Base-by-base conservation (phyloP, 805 yeast genomes). In the Brettanomyces sp. region DNA sequence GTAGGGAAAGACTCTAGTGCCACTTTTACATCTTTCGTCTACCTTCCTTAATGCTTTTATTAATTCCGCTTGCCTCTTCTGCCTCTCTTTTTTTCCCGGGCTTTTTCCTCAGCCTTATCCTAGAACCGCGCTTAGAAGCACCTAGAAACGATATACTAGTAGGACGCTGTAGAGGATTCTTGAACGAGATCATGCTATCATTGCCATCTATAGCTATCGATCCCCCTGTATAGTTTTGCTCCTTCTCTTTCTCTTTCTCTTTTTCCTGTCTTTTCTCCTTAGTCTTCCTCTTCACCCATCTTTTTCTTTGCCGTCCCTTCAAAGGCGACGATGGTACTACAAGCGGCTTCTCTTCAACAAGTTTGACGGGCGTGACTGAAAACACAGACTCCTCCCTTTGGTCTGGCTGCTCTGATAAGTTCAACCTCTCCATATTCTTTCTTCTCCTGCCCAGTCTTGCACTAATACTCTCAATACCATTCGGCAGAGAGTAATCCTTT, bases 331-430 rank as follows among this genome's bases (percentile, higher is more conserved):
- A 7, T 12, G 22, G 25, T 5, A n/a, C 7, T 12, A 12, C 22
- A 21, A 12, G 11, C n/a, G 22, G 25, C 25, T 14, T 38, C 21
- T 2, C 3, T 38, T 21, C n/a, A 12, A 18, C 41, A 24, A 38
- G 41, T 22, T 38, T 38, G n/a, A 38, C 41, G 2, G 41, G 41
- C n/a, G 41, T 38, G 24, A 38, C 41, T 12, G 38, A n/a, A 36
- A 18, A 7, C 32, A 7, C 9, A 28, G 11, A 9, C 32, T 28
- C 11, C 11, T 28, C 32, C 11, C 32, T 9, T 28, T 28, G 3
- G 11, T 7, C 32, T 28, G 32, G 11, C 32, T 6, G 32, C 11
- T 28, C 32, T 28, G 32, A 28, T 9, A 28, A 7, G 11, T 9
- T 9, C 7, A 28, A 6, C 11, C 3, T 38, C 25, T 13, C 24